phyloP scores from a whole-genome alignment of 2,329 filamentous ascomycete genomes.

The Septoria petroselini region DNA sequence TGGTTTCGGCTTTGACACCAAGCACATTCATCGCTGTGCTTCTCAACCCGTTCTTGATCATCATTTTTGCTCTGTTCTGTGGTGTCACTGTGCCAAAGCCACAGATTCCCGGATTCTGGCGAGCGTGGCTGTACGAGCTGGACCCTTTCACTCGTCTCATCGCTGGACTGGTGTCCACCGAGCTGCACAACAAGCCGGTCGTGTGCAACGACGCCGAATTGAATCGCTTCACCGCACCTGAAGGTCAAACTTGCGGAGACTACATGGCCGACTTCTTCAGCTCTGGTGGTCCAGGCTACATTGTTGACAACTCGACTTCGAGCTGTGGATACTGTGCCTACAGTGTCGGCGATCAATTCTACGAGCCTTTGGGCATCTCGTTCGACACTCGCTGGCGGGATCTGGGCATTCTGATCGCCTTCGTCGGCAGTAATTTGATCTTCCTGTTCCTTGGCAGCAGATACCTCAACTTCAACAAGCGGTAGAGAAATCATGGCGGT shows the following conservation, averaged over 20 bases:
- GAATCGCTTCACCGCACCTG: constrained; percentile 65
- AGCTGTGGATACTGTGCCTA: constrained; percentile 80
- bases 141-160: constrained; percentile 82
- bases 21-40: constrained; percentile 74
- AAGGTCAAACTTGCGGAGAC: constrained; percentile 64
- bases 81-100: constrained; percentile 78
- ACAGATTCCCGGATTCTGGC: constrained; percentile 76
- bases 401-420: constrained; percentile 72
- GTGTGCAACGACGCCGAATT: constrained; percentile 60
- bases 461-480: constrained; percentile 48
- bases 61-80: constrained; percentile 81
- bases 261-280: constrained; percentile 74
- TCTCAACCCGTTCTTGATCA: constrained; percentile 77
- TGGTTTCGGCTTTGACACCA: constrained; percentile 72
- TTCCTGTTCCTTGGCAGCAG: constrained; percentile 55
- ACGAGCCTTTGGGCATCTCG: constrained; percentile 61
- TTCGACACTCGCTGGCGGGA: constrained; percentile 76
- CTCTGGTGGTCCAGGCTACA: constrained; percentile 66
- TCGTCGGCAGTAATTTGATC: constrained; percentile 73
- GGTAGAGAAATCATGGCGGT: constrained; percentile 22
- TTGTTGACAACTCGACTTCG: constrained; percentile 63
- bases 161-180: constrained; percentile 73
- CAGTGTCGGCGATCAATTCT: constrained; percentile 77
- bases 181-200: constrained; percentile 65
- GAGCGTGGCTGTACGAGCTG: constrained; percentile 75